These are phyloP conservation scores for Ophiostoma sp. DNA, from an alignment of 2,329 filamentous ascomycete genomes.

Conservation along the genomic window DNA sequence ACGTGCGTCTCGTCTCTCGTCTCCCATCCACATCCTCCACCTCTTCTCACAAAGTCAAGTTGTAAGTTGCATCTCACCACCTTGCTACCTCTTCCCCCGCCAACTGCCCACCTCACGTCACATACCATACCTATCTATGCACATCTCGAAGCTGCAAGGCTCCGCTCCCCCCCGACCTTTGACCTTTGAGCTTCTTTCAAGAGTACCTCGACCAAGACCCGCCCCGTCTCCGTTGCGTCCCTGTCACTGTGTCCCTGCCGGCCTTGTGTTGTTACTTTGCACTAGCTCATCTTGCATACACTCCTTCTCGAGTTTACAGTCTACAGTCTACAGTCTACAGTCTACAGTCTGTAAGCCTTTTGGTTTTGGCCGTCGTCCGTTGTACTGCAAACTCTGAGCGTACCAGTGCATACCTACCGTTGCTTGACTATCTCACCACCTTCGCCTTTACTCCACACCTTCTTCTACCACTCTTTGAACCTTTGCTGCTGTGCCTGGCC, in stretches of 20 bases:
- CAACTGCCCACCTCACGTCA: slow-evolving; percentile 1
- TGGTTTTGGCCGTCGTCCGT: no score
- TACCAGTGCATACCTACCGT: no score
- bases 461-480: no score
- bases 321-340: background rate
- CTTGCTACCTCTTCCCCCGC: background rate
- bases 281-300: background rate
- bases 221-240: background rate
- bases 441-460: no score
- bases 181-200: background rate
- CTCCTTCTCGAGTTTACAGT: background rate
- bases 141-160: background rate
- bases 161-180: slow-evolving; percentile 1
- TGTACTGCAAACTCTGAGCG: no score
- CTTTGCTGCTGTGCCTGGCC: no score
- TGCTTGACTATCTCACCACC: no score
- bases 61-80: slow-evolving; percentile 13
- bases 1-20: no score
- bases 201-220: background rate
- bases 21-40: background rate
- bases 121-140: background rate
- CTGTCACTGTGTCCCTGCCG: background rate
- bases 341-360: background rate
- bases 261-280: background rate
- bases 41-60: background rate